phyloP scores from a whole-genome alignment of 768 basidiomycete genomes.

The Termitomyces sp. region DNA sequence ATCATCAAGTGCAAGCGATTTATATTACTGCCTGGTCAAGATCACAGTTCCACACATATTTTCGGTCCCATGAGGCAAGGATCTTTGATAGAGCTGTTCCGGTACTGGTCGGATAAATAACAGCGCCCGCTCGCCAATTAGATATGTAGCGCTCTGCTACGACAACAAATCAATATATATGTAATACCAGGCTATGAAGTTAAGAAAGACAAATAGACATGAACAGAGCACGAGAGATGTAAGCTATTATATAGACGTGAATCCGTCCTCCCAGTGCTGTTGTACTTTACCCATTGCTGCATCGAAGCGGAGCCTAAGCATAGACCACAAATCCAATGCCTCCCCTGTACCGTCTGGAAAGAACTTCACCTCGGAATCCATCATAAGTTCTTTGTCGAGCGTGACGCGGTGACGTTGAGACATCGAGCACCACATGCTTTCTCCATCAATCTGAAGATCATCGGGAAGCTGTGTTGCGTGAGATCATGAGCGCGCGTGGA shows the following conservation, averaged over 20 bases:
- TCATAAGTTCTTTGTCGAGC: slow-evolving; percentile 2
- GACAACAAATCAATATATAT: neutral
- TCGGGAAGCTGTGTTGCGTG: slow-evolving; percentile 1
- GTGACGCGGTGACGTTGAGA: slow-evolving; percentile 3
- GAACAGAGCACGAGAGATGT: neutral
- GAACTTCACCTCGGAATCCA: slow-evolving; percentile 2
- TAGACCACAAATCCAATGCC: slow-evolving; percentile 2
- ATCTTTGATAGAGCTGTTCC: too few relatives aligned
- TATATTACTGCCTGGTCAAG: too few relatives aligned
- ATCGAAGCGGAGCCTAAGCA: slow-evolving; percentile 1
- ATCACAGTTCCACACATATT: too few relatives aligned
- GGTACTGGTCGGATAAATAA: too few relatives aligned
- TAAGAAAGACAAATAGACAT: neutral
- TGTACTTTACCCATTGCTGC: slow-evolving; percentile 3
- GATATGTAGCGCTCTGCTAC: neutral
- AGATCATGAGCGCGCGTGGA: neutral
- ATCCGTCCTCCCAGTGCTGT: slow-evolving; percentile 2
- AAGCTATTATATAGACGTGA: neutral
- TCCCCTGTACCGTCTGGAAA: slow-evolving; percentile 2
- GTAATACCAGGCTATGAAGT: too few relatives aligned
- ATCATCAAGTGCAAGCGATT: too few relatives aligned
- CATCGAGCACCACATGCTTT: slow-evolving; percentile 7
- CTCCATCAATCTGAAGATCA: neutral
- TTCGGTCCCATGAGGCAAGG: too few relatives aligned
- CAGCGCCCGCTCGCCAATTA: too few relatives aligned